Evolutionary conservation across 371 early-diverging fungal genomes (phyloP).

Genomic region (Apophysomyces trapeziformis): DNA sequence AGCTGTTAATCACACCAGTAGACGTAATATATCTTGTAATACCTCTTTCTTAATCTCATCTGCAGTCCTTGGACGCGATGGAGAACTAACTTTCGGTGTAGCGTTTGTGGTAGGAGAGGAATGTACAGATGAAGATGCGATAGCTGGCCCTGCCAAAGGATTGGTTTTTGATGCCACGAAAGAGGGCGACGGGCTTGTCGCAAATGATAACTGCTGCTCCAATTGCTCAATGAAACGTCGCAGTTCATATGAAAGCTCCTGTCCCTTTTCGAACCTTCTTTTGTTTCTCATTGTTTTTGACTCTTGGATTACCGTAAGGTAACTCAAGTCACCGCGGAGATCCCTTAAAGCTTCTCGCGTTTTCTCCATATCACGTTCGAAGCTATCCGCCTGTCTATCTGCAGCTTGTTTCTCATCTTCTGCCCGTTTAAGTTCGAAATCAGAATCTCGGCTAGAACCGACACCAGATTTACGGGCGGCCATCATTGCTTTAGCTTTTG

Average conservation of each 20-base stretch:
- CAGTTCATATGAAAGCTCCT: conserved; percentile 51
- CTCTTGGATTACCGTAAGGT: conserved; percentile 31
- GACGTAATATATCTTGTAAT: not conserved
- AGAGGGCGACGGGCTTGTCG: not conserved
- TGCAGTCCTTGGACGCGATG: conserved; percentile 49
- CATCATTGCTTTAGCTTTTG: conserved; percentile 71
- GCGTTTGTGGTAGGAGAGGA: conserved; percentile 24
- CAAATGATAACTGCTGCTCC: conserved; percentile 23
- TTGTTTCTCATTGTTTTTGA: conserved; percentile 38
- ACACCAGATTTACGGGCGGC: conserved; percentile 59
- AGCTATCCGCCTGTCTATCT: conserved; percentile 40
- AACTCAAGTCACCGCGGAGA: conserved; percentile 44
- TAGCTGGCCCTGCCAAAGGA: not conserved
- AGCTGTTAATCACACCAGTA: not conserved
- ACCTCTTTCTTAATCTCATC: conserved; percentile 60
- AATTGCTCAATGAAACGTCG: conserved; percentile 51
- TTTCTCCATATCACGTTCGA: conserved; percentile 51
- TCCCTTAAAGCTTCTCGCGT: conserved; percentile 43
- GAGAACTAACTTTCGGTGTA: conserved; percentile 12
- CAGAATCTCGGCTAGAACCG: conserved; percentile 30
- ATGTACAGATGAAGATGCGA: conserved; percentile 13
- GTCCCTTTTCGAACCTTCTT: conserved; percentile 49
- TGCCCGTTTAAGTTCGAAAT: conserved; percentile 38
- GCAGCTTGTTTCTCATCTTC: conserved; percentile 52
- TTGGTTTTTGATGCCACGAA: not conserved